A percentile compares a stretch with the other conserved stretches of the same genome.
These are phyloP conservation scores for Exophiala phaeomuriformis DNA, from an alignment of 2,329 filamentous ascomycete species.

Conservation along the genomic window DNA sequence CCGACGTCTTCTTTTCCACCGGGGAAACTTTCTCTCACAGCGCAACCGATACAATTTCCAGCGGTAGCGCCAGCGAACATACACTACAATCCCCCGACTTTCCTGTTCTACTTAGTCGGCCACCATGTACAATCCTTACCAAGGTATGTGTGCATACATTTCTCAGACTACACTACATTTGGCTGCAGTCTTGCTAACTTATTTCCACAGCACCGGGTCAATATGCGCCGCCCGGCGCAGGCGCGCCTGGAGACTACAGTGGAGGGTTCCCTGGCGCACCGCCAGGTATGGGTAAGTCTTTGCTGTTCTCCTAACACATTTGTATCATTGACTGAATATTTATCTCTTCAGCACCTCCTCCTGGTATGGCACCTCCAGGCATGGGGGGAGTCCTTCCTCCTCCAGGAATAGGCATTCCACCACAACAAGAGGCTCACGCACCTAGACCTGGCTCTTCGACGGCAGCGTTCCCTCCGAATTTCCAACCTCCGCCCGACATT, in stretches of 20 bases:
- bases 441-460: slow-evolving; percentile 60
- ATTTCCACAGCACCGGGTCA: slow-evolving; percentile 34
- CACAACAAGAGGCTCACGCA: slow-evolving; percentile 65
- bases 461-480: slow-evolving; percentile 61
- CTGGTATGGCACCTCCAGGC: slow-evolving; percentile 70
- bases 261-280: slow-evolving; percentile 62
- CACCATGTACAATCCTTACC: slow-evolving; percentile 20
- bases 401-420: slow-evolving; percentile 29
- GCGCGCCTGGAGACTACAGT: slow-evolving; percentile 65
- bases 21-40: no score
- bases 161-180: neutral
- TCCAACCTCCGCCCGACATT: slow-evolving; percentile 91
- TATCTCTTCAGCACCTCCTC: slow-evolving; percentile 55
- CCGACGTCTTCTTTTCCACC: no score
- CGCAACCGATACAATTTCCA: no score
- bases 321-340: neutral
- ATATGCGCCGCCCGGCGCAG: slow-evolving; percentile 44
- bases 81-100: no score
- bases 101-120: neutral
- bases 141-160: slow-evolving; percentile 4
- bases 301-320: neutral
- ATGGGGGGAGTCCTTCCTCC: slow-evolving; percentile 43
- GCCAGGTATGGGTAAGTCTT: slow-evolving; percentile 68
- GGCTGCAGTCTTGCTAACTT: neutral
- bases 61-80: no score